These are phyloP conservation scores for Neophaeococcomyces mojaviensis DNA, from an alignment of 2,329 filamentous ascomycete genomes.

Conservation along the genomic window DNA sequence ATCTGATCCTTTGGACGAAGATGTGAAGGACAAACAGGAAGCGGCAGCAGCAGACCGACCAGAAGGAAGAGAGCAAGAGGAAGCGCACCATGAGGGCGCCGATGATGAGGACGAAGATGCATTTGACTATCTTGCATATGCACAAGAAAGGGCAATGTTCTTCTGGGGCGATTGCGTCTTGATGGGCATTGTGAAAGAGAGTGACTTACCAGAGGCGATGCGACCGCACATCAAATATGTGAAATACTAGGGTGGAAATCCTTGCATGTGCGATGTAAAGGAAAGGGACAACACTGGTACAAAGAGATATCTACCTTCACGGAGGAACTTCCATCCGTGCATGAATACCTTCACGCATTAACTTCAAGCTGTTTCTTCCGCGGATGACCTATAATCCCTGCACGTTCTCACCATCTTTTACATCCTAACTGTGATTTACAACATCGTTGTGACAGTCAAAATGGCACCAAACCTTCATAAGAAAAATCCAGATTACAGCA, in stretches of 20 bases:
- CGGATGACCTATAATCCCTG: not conserved
- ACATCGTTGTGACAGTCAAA: not conserved
- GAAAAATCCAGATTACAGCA: not conserved
- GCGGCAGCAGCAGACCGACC: slow-evolving; percentile 18
- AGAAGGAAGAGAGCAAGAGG: slow-evolving; percentile 15
- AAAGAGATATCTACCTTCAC: not conserved
- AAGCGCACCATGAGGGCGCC: slow-evolving; percentile 18
- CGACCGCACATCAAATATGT: slow-evolving; percentile 52
- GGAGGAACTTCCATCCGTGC: no score
- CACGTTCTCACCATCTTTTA: no score
- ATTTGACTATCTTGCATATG: slow-evolving; percentile 89
- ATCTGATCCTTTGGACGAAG: slow-evolving; percentile 19
- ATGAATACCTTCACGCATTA: no score
- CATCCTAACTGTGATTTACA: no score
- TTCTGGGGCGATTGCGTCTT: slow-evolving; percentile 87
- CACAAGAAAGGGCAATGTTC: slow-evolving; percentile 82
- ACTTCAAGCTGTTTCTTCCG: no score
- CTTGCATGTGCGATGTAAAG: not conserved
- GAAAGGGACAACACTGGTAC: not conserved
- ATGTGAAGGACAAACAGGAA: slow-evolving; percentile 15
- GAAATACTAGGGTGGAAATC: slow-evolving; percentile 12
- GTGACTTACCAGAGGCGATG: slow-evolving; percentile 69
- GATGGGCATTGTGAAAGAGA: slow-evolving; percentile 64
- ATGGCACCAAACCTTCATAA: slow-evolving; percentile 1
- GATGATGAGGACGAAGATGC: slow-evolving; percentile 57